phyloP scores from a whole-genome alignment of 2,329 filamentous ascomycete genomes.

The Claviceps paspali region DNA sequence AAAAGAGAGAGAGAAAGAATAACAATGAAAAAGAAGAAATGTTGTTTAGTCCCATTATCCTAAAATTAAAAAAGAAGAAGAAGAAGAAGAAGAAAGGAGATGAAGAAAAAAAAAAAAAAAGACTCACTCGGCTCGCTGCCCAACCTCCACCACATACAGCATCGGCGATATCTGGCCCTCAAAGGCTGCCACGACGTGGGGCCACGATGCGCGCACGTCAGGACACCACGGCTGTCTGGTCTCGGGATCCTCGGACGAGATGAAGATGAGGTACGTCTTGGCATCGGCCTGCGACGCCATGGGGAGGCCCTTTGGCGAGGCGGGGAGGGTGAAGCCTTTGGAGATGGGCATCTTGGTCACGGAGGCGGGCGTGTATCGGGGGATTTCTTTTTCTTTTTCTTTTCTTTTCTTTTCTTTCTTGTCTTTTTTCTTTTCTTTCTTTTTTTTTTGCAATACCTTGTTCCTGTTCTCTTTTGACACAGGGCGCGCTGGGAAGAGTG shows the following conservation, averaged over 20 bases:
- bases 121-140: conserved; percentile 19
- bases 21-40: not conserved
- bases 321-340: conserved; percentile 2
- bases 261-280: conserved; percentile 19
- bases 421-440: no score
- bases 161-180: conserved; percentile 10
- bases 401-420: no score
- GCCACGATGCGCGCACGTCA: conserved; percentile 22
- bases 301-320: conserved; percentile 2
- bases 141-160: conserved; percentile 19
- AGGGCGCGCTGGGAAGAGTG: no score
- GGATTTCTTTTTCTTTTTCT: no score
- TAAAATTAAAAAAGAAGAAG: not conserved
- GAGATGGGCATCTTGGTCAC: conserved; percentile 4
- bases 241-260: conserved; percentile 18
- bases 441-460: no score
- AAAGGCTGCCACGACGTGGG: conserved; percentile 17
- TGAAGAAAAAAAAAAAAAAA: not conserved
- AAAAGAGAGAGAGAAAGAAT: not conserved
- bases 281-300: not conserved
- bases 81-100: not conserved
- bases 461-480: no score
- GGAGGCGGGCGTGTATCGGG: not conserved
- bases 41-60: not conserved
- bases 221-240: conserved; percentile 24